These are phyloP conservation scores for Lactarius pseudohatsudake DNA, from an alignment of 768 basidiomycete genomes.

Conservation along the genomic window DNA sequence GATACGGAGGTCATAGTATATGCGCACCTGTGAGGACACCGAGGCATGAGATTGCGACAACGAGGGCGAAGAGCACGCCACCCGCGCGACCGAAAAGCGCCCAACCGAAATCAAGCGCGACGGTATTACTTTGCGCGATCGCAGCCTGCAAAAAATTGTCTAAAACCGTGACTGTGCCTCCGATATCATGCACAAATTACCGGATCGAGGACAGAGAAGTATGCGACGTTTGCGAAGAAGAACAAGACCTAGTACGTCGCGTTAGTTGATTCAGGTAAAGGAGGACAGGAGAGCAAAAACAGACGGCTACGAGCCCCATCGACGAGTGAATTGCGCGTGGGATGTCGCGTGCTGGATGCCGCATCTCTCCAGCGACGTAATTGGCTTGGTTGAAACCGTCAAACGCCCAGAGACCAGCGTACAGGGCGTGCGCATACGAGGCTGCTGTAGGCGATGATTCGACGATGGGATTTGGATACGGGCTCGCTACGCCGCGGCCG, in stretches of 20 bases:
- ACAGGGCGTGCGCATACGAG: slow-evolving; percentile 16
- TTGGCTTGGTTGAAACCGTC: slow-evolving; percentile 19
- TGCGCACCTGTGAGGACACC: slow-evolving; percentile 12
- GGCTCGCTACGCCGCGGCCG: background rate
- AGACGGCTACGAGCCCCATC: slow-evolving; percentile 16
- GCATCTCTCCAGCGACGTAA: slow-evolving; percentile 18
- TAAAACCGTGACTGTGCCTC: background rate
- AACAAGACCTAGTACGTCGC: slow-evolving; percentile 7
- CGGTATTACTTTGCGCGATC: slow-evolving; percentile 13
- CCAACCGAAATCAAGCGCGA: slow-evolving; percentile 19
- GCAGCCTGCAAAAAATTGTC: background rate
- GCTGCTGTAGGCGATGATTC: background rate
- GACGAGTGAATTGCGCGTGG: slow-evolving; percentile 17
- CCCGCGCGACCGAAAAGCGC: slow-evolving; percentile 18
- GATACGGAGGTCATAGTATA: background rate
- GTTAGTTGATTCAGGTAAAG: background rate
- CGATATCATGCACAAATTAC: background rate
- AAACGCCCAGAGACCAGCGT: slow-evolving; percentile 14
- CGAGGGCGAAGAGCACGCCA: slow-evolving; percentile 12
- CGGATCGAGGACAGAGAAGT: slow-evolving; percentile 18
- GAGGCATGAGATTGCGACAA: slow-evolving; percentile 11
- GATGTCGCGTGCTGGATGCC: slow-evolving; percentile 12
- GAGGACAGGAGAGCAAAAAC: background rate
- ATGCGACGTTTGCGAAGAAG: slow-evolving; percentile 15
- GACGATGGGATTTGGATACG: background rate